Percentiles rank a stretch among this genome's conserved stretches.
Evolutionary conservation across 2,329 filamentous ascomycete species (phyloP).

Genomic region (Scytalidium sp.): DNA sequence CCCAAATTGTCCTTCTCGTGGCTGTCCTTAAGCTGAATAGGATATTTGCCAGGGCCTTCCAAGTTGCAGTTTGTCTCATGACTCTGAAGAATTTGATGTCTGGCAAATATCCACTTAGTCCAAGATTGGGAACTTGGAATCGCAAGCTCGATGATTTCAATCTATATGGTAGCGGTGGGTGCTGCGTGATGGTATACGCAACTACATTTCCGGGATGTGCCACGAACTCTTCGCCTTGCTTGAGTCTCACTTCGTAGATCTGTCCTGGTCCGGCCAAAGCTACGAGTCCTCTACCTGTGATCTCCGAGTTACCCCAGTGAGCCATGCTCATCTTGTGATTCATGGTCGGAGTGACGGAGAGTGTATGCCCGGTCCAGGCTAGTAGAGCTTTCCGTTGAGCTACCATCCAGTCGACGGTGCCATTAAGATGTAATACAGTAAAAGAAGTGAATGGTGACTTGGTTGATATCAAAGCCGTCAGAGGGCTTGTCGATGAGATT

Average conservation of each 20-base stretch:
- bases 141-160: conserved; percentile 74
- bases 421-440: conserved; percentile 83
- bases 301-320: conserved; percentile 86
- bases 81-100: conserved; percentile 70
- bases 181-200: conserved; percentile 77
- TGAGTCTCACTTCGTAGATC: conserved; percentile 80
- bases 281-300: conserved; percentile 84
- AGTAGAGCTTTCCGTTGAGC: conserved; percentile 82
- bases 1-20: conserved; percentile 82
- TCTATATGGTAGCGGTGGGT: conserved; percentile 78
- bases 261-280: conserved; percentile 85
- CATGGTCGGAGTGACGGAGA: conserved; percentile 71
- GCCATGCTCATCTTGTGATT: conserved; percentile 73
- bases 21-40: conserved; percentile 72
- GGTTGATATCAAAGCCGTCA: conserved; percentile 85
- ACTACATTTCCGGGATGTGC: conserved; percentile 90
- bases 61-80: conserved; percentile 69
- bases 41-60: conserved; percentile 64
- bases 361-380: conserved; percentile 93
- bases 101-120: conserved; percentile 61
- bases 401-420: conserved; percentile 92
- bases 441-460: conserved; percentile 86
- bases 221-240: conserved; percentile 83
- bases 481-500: conserved; percentile 80
- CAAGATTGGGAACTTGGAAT: conserved; percentile 72